A percentile compares a stretch with the other conserved stretches of the same genome.
These are phyloP conservation scores for Drechslera avenae DNA, from an alignment of 2,329 filamentous ascomycete species.

Conservation along the genomic window DNA sequence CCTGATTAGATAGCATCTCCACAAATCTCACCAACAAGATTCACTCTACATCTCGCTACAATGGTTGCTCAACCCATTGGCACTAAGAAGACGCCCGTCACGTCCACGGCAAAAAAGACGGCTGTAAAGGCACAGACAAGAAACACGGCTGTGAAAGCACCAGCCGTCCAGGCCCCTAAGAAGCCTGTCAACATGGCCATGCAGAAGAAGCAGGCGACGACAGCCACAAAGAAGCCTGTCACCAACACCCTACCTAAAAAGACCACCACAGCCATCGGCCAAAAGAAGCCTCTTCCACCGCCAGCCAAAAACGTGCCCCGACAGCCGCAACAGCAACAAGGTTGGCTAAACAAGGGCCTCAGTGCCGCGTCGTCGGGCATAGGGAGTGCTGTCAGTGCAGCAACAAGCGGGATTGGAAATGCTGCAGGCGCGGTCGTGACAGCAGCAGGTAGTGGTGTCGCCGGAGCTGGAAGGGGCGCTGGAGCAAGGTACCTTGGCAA, in stretches of 20 bases:
- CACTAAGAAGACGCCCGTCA: slow-evolving; percentile 30
- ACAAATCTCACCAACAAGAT: not conserved
- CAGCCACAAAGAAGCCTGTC: slow-evolving; percentile 6
- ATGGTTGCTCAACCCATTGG: slow-evolving; percentile 37
- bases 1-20: not conserved
- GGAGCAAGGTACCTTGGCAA: slow-evolving; percentile 14
- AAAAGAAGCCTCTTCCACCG: slow-evolving; percentile 18
- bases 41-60: slow-evolving; percentile 2
- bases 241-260: slow-evolving; percentile 15
- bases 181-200: slow-evolving; percentile 23
- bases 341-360: slow-evolving; percentile 50
- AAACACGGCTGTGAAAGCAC: slow-evolving; percentile 5
- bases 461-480: slow-evolving; percentile 30
- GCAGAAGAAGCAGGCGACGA: slow-evolving; percentile 24
- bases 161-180: slow-evolving; percentile 20
- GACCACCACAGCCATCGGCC: slow-evolving; percentile 12
- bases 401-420: slow-evolving; percentile 52
- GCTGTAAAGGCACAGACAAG: slow-evolving; percentile 9
- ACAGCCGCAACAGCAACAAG: slow-evolving; percentile 43
- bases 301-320: slow-evolving; percentile 13
- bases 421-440: slow-evolving; percentile 52
- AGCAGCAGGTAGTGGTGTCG: slow-evolving; percentile 54
- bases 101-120: slow-evolving; percentile 24
- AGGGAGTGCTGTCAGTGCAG: slow-evolving; percentile 38
- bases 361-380: slow-evolving; percentile 20